A percentile compares a stretch with the other conserved stretches of the same genome.
These are phyloP conservation scores for Chloroidium sp. DNA, from an alignment of 163 green algal species.

Conservation along the genomic window DNA sequence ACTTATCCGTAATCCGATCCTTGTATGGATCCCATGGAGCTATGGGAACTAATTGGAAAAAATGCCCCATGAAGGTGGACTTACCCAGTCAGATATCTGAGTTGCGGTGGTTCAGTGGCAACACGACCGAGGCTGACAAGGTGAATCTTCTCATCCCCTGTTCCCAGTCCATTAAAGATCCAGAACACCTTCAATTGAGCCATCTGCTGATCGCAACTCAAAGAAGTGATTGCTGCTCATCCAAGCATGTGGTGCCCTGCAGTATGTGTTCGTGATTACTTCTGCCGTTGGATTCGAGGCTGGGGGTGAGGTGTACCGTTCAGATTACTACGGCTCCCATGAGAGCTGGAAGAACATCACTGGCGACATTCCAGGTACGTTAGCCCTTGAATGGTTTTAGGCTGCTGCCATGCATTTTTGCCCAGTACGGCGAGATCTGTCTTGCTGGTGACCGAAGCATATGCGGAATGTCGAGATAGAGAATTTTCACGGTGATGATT, in stretches of 20 bases:
- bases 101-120: background rate
- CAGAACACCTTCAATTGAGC: no score
- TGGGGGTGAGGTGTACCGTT: conserved; percentile 34
- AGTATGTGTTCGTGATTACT: conserved; percentile 42
- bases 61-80: no score
- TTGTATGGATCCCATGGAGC: background rate
- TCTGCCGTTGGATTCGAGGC: conserved; percentile 14
- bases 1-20: background rate
- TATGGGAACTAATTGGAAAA: background rate
- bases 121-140: background rate
- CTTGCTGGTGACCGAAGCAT: no score
- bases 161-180: no score
- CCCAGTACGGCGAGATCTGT: no score
- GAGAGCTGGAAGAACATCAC: conserved; percentile 35
- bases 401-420: no score
- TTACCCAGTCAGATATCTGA: background rate
- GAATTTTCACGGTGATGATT: no score
- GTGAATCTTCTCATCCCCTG: background rate
- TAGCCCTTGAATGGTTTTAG: no score
- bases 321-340: conserved; percentile 25
- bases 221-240: background rate
- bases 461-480: no score
- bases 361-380: conserved; percentile 18
- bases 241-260: background rate
- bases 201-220: no score